Evolutionary conservation across 2,329 filamentous ascomycete genomes (phyloP), one percentile per base, ranked within the genome.

Genomic region (Penicillium sclerotiorum): DNA sequence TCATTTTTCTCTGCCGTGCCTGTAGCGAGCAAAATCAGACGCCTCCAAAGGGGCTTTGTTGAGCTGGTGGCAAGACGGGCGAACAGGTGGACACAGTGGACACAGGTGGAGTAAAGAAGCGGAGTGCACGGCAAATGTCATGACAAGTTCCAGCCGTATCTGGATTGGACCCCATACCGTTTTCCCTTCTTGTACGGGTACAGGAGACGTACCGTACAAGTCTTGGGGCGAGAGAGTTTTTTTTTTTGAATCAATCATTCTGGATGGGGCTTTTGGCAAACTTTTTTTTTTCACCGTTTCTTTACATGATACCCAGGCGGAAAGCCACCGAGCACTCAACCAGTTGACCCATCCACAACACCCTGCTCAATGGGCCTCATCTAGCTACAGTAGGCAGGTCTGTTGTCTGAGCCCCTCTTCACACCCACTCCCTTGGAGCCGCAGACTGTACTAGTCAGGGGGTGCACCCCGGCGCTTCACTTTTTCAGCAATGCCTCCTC

Each of bases 121-220:
- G 43, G 43, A 50, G 43, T 33, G 25, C 18, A 37, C 48, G 42
- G 43, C 48, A 46, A 38, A 35, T 43, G 43, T 50, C 48, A 47
- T 47, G 12, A 18, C 32, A 47, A 39, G 46, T 50, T 13, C 43
- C 42, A 50, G 28, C 42, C 42, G 48, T 25, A 20, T 33, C 30
- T 9, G 21, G 17, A 32, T 40, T 40, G n/a, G n/a, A 40, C 35
- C 9, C 22, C 30, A 41, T 42, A 25, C 32, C 15, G 21, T 41
- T 47, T 41, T 40, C 45, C 25, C 11, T 37, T 22, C 15, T 46
- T 8, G 33, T 46, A 21, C 17, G 18, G 39, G 11, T 41, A 43
- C 25, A 43, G n/a, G n/a, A n/a, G n/a, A n/a, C n/a, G n/a, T n/a
- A n/a, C n/a, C n/a, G n/a, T 43, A 22, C 27, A n/a, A 41, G 18